Evolutionary conservation across 1,139 yeast species (phyloP).

Genomic region (Saccharomyces uvarum): DNA sequence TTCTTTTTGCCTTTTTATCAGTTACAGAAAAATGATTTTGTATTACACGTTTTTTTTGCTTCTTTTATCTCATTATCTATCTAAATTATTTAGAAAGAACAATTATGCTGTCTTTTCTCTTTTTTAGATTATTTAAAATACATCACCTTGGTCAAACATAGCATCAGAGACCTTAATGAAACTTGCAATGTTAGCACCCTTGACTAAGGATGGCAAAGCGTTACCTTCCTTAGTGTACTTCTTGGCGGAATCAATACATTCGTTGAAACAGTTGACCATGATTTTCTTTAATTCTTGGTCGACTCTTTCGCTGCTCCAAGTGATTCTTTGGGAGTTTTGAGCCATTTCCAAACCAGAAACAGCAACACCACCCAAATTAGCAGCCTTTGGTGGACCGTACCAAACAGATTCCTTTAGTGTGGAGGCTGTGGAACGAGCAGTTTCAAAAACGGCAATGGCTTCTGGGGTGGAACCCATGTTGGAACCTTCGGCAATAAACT

Average conservation of each 20-base stretch:
- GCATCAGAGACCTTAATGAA: slow-evolving; percentile 97
- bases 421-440: slow-evolving; percentile 54
- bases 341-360: slow-evolving; percentile 99
- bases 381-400: slow-evolving; percentile 99
- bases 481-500: slow-evolving; percentile 96
- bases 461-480: slow-evolving; percentile 98
- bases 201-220: slow-evolving; percentile 83
- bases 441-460: slow-evolving; percentile 91
- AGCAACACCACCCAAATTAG: slow-evolving; percentile 99
- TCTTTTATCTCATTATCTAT: background rate
- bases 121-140: slow-evolving; percentile 30
- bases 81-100: background rate
- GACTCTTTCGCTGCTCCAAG: slow-evolving; percentile 85
- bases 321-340: slow-evolving; percentile 91
- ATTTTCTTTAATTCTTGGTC: slow-evolving; percentile 80
- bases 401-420: slow-evolving; percentile 54
- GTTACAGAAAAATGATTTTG: background rate
- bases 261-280: slow-evolving; percentile 88
- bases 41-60: background rate
- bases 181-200: slow-evolving; percentile 99
- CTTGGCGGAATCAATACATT: slow-evolving; percentile 82
- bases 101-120: background rate
- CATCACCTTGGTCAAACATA: slow-evolving; percentile 96
- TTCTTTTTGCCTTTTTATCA: background rate
- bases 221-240: slow-evolving; percentile 65